A percentile compares a stretch with the other conserved stretches of the same genome.
These are phyloP conservation scores for Tilletia indica DNA, from an alignment of 1,284 basidiomycete genomes.

Conservation along the genomic window DNA sequence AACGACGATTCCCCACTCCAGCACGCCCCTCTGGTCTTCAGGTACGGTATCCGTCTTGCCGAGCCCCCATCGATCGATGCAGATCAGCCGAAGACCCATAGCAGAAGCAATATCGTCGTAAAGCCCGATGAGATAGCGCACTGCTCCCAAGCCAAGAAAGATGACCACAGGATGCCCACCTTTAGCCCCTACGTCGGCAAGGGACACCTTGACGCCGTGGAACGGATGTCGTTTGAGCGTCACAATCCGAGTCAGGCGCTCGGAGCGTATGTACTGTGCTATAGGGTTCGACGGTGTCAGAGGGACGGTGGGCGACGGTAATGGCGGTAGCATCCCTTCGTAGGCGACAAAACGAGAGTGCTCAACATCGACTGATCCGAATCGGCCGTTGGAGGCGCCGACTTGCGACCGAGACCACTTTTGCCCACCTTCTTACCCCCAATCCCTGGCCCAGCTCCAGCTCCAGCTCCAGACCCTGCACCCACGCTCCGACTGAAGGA, in stretches of 20 bases:
- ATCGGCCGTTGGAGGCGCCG: not conserved
- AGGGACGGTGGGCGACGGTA: slow-evolving; percentile 6
- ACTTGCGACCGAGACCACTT: not conserved
- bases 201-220: slow-evolving; percentile 75
- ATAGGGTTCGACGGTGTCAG: not conserved
- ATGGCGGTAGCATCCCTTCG: slow-evolving; percentile 23
- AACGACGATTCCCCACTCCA: slow-evolving; percentile 86
- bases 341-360: slow-evolving; percentile 25
- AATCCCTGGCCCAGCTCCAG: no score
- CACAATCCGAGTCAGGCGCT: slow-evolving; percentile 73
- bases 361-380: not conserved
- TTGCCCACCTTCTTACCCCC: not conserved
- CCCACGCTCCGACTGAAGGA: not conserved
- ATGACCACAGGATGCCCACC: slow-evolving; percentile 81
- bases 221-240: slow-evolving; percentile 75
- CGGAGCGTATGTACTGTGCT: not conserved
- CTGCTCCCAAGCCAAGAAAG: slow-evolving; percentile 88
- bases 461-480: no score
- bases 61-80: slow-evolving; percentile 93
- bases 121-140: slow-evolving; percentile 86
- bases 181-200: slow-evolving; percentile 82
- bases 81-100: slow-evolving; percentile 81
- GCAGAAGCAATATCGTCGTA: slow-evolving; percentile 94
- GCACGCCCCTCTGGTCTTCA: slow-evolving; percentile 69
- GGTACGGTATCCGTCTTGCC: slow-evolving; percentile 75